Percentiles rank a stretch among this genome's conserved stretches.
These are phyloP conservation scores for Nepenthes mirabilis DNA, from an alignment of 148 eudicot species.

Conservation along the genomic window DNA sequence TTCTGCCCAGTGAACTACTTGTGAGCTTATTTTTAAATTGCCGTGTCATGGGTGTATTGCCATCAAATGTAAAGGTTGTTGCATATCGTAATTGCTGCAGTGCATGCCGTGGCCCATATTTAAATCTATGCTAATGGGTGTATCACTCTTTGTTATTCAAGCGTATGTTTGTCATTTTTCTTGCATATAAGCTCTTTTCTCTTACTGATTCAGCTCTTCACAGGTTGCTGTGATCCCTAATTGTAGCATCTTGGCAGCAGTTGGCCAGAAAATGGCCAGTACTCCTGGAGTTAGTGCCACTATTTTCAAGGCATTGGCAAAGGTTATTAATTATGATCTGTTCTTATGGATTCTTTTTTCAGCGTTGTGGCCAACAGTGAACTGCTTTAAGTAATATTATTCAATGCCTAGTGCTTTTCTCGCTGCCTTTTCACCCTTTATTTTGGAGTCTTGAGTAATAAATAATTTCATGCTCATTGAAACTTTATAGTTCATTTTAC, in stretches of 20 bases:
- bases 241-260: constrained; percentile 96
- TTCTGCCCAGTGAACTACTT: too few relatives aligned
- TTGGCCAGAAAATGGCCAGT: constrained; percentile 98
- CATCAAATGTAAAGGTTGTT: too few relatives aligned
- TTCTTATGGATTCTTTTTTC: constrained; percentile 4
- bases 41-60: too few relatives aligned
- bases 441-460: neutral
- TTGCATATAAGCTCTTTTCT: neutral
- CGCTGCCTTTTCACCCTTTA: neutral
- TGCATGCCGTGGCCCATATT: too few relatives aligned
- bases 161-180: too few relatives aligned
- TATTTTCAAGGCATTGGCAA: constrained; percentile 81
- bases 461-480: neutral
- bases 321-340: constrained; percentile 30
- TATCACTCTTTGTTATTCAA: too few relatives aligned
- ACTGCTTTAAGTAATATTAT: neutral
- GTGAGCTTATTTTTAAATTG: too few relatives aligned
- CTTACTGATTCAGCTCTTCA: constrained; percentile 12
- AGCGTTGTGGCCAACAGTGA: neutral
- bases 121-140: too few relatives aligned
- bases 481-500: neutral
- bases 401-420: neutral
- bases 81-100: too few relatives aligned
- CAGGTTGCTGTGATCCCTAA: constrained; percentile 83
- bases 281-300: constrained; percentile 99